Base-by-base conservation (phyloP, 306 rosid species). In the Gastrolobium bilobum region DNA sequence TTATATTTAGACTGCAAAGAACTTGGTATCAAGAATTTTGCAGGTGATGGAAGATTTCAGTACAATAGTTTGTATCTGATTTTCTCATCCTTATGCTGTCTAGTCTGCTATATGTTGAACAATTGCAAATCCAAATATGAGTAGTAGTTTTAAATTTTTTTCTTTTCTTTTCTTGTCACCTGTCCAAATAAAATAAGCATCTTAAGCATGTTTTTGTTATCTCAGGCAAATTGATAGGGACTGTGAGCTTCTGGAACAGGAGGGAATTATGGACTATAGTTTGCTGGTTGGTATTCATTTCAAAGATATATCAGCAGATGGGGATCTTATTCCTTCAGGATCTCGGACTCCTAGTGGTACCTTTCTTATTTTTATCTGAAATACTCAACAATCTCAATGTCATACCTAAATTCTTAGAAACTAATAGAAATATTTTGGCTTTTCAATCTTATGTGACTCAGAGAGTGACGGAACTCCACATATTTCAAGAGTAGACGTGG, bases 221-320 rank as follows among this genome's bases (percentile, higher is more conserved):
- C 67, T 34, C 86, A 90, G 94, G 90, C 94, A 93, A 89, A 81
- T 91, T 50, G 98, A 93, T 57, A 87, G 87, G 56, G 98, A 93
- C 9, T 93, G 98, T 46, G 98, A 93, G 86, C 90, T 93, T 67
- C 89, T 93, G 3, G 97, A 93, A 69, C 97, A 88, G 2, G 98
- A 93, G 70, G 90, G 97, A 70, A 91, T 93, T 68, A 93, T 91
- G 98, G 98, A 93, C 80, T 91, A 93, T 34, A 93, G 98, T 75
- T 76, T 93, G 34, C 71, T 93, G 33, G 93, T 93, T 73, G 98
- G 98, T 26, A 91, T 93, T 83, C 98, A 93, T 87, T 93, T 93
- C 74, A 85, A 84, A 82, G 94, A 91, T 71, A 87, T 85, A 66
- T 82, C 98, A 59, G 68, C 73, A 53, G 82, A 88, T 52, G 94